Evolutionary conservation across 345 rosid genomes (phyloP), one percentile per base, ranked within the genome.

Genomic region (Jatropha curcas): DNA sequence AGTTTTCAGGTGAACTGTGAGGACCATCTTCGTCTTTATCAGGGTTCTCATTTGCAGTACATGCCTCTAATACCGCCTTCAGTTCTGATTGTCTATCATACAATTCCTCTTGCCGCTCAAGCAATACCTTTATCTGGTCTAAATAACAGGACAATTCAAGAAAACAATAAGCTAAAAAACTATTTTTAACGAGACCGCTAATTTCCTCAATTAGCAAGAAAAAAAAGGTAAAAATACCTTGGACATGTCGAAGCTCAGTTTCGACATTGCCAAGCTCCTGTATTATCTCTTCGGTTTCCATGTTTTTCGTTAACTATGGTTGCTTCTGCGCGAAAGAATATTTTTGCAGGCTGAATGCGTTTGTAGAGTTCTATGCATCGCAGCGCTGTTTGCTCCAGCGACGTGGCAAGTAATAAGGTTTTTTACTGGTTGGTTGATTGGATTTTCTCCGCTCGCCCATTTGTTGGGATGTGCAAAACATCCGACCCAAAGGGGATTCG

Each of bases 61-160:
- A 68, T 30, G 90, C 82, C 72, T 90, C 92, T 71, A 90, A 70
- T 35, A 94, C 13, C 56, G 74, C 74, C 78, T 85, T 88, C 37
- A 94, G 77, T 70, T 90, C 97, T 8, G 89, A 84, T 65, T 88
- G 88, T 39, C 94, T 88, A 77, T 89, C 87, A 17, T 84, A 76
- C 77, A 94, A 76, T 69, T 85, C 83, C 71, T 92, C 98, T 87
- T 92, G 98, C 46, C 81, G 89, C 63, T 88, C 91, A 4, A 94
- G 75, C 81, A 94, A 83, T 2, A 70, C 83, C 82, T 81, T 81
- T 81, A 94, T 88, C 83, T 92, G 89, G 64, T 84, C 97, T 92
- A 77, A 1, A 72, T 37, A 73, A 59, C 59, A 9, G 14, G 39
- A 28, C 37, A 28, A 19, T 67, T 61, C 7, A 4, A 3, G 17